These are phyloP conservation scores for Protomyces gravidus DNA, from an alignment of 1,139 yeast species.

Conservation along the genomic window DNA sequence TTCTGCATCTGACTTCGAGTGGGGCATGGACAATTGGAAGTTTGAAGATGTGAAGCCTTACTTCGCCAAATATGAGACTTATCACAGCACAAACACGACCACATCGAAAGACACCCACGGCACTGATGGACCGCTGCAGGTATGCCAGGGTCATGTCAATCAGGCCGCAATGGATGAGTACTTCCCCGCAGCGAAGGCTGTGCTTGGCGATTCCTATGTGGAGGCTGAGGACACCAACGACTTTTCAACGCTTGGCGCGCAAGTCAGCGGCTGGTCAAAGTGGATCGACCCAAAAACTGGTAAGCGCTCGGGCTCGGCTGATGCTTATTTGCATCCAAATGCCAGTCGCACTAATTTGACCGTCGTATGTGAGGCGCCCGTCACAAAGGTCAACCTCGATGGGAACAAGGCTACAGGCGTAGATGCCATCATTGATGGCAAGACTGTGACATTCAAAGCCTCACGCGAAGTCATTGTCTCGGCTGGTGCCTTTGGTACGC, in stretches of 20 bases:
- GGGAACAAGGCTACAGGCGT: constrained; percentile 18
- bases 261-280: constrained; percentile 2
- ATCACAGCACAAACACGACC: not conserved
- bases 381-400: constrained; percentile 3
- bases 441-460: not conserved
- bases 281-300: constrained; percentile 20
- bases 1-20: constrained; percentile 2
- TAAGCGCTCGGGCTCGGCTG: constrained; percentile 7
- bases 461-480: constrained; percentile 16
- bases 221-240: constrained; percentile 8
- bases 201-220: not conserved
- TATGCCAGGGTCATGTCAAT: constrained; percentile 1
- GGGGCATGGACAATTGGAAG: constrained; percentile 13
- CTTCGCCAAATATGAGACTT: constrained; percentile 20
- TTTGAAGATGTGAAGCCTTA: constrained; percentile 18
- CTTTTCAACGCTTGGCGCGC: constrained; percentile 2
- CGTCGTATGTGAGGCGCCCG: constrained; percentile 2
- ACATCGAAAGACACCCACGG: not conserved
- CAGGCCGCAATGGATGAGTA: not conserved
- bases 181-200: not conserved
- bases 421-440: constrained; percentile 5
- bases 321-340: constrained; percentile 9
- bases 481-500: constrained; percentile 17
- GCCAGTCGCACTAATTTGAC: constrained; percentile 10
- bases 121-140: constrained; percentile 8